phyloP scores from a whole-genome alignment of 805 yeast genomes.

The Saccharomycopsis guyanensis region DNA sequence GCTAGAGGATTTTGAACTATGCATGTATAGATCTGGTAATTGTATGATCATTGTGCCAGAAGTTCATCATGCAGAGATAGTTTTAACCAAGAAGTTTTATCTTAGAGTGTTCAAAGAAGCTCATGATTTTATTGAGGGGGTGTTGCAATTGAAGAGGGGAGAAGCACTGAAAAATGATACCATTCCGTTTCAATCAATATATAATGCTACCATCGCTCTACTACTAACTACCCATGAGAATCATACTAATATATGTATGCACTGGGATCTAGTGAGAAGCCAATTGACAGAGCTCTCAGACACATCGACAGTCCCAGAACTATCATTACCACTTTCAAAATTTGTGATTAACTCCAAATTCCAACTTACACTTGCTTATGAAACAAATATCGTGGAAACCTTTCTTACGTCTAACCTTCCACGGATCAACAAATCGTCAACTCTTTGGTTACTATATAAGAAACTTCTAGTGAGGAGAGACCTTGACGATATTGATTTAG shows the following conservation, averaged over 20 bases:
- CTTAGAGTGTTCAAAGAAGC: conserved; percentile 7
- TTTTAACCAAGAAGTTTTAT: conserved; percentile 2
- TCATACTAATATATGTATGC: not conserved
- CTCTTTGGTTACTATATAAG: conserved; percentile 27
- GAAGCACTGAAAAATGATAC: no score
- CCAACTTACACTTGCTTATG: no score
- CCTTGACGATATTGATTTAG: not conserved
- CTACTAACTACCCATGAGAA: not conserved
- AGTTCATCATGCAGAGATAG: not conserved
- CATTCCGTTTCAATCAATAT: not conserved
- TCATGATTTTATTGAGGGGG: conserved; percentile 3
- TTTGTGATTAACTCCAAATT: no score
- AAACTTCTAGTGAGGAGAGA: conserved; percentile 10
- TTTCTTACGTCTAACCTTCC: conserved; percentile 25
- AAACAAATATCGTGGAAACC: conserved; percentile 2
- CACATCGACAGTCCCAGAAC: no score
- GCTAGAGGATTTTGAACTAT: not conserved
- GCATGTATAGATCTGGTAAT: not conserved
- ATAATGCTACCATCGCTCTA: not conserved
- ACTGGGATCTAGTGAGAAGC: no score
- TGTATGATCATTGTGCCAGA: not conserved
- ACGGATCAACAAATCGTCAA: conserved; percentile 30
- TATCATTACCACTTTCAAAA: no score
- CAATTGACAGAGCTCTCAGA: no score
- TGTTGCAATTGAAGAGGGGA: no score